A percentile compares a stretch with the other conserved stretches of the same genome.
phyloP scores from a whole-genome alignment of 2,329 filamentous ascomycete genomes.

The Aureobasidium pullulans region DNA sequence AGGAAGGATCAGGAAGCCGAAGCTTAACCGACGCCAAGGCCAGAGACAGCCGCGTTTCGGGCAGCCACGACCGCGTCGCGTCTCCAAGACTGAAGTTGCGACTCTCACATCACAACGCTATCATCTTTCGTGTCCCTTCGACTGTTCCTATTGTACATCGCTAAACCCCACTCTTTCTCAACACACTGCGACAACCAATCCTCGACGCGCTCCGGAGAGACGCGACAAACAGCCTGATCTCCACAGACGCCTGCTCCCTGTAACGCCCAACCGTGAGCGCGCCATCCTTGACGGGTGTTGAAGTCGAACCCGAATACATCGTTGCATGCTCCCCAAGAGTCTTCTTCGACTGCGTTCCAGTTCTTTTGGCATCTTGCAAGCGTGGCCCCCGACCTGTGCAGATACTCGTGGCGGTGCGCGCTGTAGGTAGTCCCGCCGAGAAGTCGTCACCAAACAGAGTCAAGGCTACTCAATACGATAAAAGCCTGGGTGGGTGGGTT shows the following conservation, averaged over 20 bases:
- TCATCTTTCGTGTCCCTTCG: too few species aligned
- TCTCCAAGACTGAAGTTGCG: too few species aligned
- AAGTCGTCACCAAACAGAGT: neutral
- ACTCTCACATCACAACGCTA: too few species aligned
- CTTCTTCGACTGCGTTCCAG: neutral
- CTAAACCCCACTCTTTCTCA: too few species aligned
- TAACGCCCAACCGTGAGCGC: constrained; percentile 8
- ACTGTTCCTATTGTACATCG: too few species aligned
- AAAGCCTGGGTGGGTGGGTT: constrained; percentile 6
- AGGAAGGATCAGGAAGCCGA: too few species aligned
- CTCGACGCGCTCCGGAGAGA: too few species aligned
- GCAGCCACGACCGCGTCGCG: too few species aligned
- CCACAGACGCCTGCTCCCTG: neutral
- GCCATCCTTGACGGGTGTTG: neutral
- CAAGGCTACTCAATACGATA: neutral
- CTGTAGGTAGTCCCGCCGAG: neutral
- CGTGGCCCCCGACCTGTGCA: constrained; percentile 9
- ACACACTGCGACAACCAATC: too few species aligned
- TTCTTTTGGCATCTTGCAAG: neutral
- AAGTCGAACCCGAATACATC: neutral
- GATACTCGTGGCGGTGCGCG: neutral
- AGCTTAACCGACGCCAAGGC: too few species aligned
- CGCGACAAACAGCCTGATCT: neutral
- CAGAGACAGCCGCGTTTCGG: too few species aligned
- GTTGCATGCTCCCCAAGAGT: neutral